Base-by-base conservation (phyloP, 345 rosid species). In the Abelmoschus esculentus region DNA sequence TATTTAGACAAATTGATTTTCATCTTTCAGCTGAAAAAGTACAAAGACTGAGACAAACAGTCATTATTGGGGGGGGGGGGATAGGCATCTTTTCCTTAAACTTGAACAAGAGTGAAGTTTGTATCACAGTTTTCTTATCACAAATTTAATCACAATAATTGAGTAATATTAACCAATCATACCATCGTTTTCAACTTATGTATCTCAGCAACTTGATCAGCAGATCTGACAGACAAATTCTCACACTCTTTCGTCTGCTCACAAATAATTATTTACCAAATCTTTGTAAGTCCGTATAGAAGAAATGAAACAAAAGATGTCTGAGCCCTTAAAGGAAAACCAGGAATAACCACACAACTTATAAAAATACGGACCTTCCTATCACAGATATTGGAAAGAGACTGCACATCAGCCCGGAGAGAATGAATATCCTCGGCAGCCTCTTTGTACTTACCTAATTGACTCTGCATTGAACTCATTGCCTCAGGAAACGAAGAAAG, bases 401-500 rank as follows among this genome's bases (percentile, higher is more conserved):
- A 88, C 80, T 80, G 90, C 75, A 85, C 87, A 77, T 90, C 92
- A 73, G 98, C 93, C 50, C 85, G 88, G 75, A 92, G 78, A 64
- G 90, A 80, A 77, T 89, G 93, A 74, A 92, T 82, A 75, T 87
- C 86, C 73, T 82, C 75, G 69, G 96, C 89, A 80, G 85, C 84
- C 72, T 87, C 92, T 80, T 90, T 95, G 79, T 58, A 90, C 49
- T 71, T 83, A 70, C 88, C 83, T 76, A 95, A 72, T 65, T 90
- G 93, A 74, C 84, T 81, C 81, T 88, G 92, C 99, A 90, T 88
- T 44, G 79, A 62, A 76, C 80, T 77, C 99, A 92, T 90, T 73
- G 92, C 93, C 79, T 86, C 90, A 3, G 99, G 98, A 82, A 90
- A 95, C 26, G 96, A 87, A 15, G 97, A 85, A 73, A 89, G 83